A percentile compares a stretch with the other conserved stretches of the same genome.
Conservation (phyloP, 2,329 filamentous ascomycete genomes). For the Orbilia oligospora region DNA sequence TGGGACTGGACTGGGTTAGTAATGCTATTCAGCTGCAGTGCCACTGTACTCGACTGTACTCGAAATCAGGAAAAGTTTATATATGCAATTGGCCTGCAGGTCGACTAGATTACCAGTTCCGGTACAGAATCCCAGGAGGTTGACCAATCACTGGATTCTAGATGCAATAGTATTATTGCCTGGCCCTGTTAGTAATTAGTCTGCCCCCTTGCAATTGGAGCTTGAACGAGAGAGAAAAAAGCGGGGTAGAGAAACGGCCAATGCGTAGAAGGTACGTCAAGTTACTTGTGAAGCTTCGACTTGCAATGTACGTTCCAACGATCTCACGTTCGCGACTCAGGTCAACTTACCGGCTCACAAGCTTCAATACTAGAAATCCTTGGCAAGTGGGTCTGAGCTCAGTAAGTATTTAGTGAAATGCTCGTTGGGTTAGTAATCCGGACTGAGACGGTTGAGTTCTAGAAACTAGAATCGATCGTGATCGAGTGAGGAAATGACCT, state of each 20-base stretch:
- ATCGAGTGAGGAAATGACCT: constrained; percentile 18
- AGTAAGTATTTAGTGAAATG: neutral
- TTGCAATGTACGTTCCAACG: neutral
- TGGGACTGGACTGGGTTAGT: constrained; percentile 18
- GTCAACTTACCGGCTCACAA: constrained; percentile 23
- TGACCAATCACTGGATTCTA: constrained; percentile 41
- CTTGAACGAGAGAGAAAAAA: constrained; percentile 32
- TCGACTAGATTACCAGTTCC: constrained; percentile 37
- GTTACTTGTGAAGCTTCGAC: constrained; percentile 7
- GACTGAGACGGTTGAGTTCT: constrained; percentile 26
- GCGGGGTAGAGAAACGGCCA: constrained; percentile 45
- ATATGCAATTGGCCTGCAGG: constrained; percentile 35
- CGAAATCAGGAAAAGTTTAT: constrained; percentile 37
- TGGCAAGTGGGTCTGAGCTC: constrained; percentile 25
- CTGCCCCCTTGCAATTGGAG: constrained; percentile 2
- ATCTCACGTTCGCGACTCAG: constrained; percentile 41
- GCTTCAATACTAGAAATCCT: constrained; percentile 15
- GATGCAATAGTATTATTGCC: constrained; percentile 32
- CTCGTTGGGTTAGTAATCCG: constrained; percentile 46
- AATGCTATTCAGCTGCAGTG: constrained; percentile 15
- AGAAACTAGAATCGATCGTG: constrained; percentile 24
- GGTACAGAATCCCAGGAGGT: constrained; percentile 25
- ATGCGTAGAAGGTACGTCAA: constrained; percentile 13
- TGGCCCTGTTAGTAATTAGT: constrained; percentile 28
- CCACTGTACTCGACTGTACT: constrained; percentile 33